phyloP scores from a whole-genome alignment of 208 protist species.

The Crithidia thermophila region DNA sequence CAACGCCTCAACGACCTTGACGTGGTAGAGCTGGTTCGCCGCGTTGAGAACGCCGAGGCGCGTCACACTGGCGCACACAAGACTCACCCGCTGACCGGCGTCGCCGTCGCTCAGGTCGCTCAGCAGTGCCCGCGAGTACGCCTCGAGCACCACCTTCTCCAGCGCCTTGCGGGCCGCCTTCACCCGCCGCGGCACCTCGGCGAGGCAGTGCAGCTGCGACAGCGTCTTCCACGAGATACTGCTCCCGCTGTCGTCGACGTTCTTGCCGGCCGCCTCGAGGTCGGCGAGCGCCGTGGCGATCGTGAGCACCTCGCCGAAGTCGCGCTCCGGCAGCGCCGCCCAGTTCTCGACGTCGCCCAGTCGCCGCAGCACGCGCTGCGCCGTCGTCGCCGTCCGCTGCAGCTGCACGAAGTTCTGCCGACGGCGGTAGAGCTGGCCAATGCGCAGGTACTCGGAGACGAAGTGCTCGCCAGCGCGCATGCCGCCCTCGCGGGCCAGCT shows the following conservation, averaged over 20 bases:
- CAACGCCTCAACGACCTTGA: slow-evolving; percentile 28
- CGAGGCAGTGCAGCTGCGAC: slow-evolving; percentile 28
- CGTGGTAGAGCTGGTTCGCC: slow-evolving; percentile 33
- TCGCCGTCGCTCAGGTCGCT: slow-evolving; percentile 15
- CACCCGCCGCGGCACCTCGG: slow-evolving; percentile 29
- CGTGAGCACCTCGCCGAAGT: slow-evolving; percentile 68
- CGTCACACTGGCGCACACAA: slow-evolving; percentile 22
- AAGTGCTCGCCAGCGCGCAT: slow-evolving; percentile 42
- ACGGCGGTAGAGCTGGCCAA: slow-evolving; percentile 68
- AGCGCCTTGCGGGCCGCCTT: slow-evolving; percentile 24
- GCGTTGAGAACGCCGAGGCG: slow-evolving; percentile 46
- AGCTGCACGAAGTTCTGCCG: slow-evolving; percentile 62
- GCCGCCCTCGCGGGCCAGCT: slow-evolving; percentile 41
- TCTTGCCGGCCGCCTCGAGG: slow-evolving; percentile 36
- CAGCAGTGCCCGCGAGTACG: slow-evolving; percentile 27
- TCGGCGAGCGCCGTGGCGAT: slow-evolving; percentile 42
- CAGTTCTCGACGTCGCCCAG: slow-evolving; percentile 79
- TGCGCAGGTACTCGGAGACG: slow-evolving; percentile 65
- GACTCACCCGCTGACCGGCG: slow-evolving; percentile 1
- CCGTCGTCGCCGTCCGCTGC: slow-evolving; percentile 28
- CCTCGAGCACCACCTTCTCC: slow-evolving; percentile 31
- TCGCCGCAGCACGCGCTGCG: slow-evolving; percentile 38
- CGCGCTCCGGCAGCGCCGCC: slow-evolving; percentile 80
- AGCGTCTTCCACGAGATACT: slow-evolving; percentile 26
- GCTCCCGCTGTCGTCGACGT: slow-evolving; percentile 9